A percentile compares a stretch with the other conserved stretches of the same genome.
Conservation (phyloP, 768 basidiomycete genomes). For the Termitomyces sp. region DNA sequence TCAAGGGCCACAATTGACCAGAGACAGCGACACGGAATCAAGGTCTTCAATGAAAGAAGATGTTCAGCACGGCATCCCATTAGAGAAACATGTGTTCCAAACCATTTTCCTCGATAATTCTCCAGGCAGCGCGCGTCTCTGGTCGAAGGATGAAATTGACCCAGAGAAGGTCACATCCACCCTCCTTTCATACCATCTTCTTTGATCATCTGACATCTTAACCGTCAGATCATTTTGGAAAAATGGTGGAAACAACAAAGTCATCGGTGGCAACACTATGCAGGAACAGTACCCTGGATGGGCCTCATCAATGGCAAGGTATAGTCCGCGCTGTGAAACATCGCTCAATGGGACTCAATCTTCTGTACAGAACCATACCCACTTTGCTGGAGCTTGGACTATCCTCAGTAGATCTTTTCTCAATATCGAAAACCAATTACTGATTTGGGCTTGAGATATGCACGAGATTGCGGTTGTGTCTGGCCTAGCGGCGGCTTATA, state of each 20-base stretch:
- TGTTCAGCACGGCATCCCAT: slow-evolving; percentile 20
- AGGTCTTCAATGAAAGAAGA: background rate
- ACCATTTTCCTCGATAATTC: slow-evolving; percentile 44
- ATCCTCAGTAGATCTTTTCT: slow-evolving; percentile 22
- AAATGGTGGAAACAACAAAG: slow-evolving; percentile 53
- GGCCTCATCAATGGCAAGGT: slow-evolving; percentile 30
- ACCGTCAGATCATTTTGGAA: slow-evolving; percentile 31
- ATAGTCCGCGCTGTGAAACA: background rate
- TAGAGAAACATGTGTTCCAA: slow-evolving; percentile 42
- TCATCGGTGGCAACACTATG: slow-evolving; percentile 43
- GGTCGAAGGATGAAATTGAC: slow-evolving; percentile 37
- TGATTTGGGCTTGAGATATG: slow-evolving; percentile 19
- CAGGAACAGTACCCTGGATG: slow-evolving; percentile 32
- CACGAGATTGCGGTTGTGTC: slow-evolving; percentile 35
- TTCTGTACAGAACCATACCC: slow-evolving; percentile 21
- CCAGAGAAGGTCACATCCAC: slow-evolving; percentile 20
- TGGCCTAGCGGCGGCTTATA: slow-evolving; percentile 32
- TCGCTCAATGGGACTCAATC: background rate
- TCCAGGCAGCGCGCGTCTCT: slow-evolving; percentile 28
- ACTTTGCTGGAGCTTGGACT: slow-evolving; percentile 33
- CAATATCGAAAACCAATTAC: background rate
- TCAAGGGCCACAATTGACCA: slow-evolving; percentile 6
- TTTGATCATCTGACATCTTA: background rate
- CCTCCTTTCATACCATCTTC: background rate
- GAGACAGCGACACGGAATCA: background rate